phyloP scores from a whole-genome alignment of 768 basidiomycete species.

The Suillus spraguei region DNA sequence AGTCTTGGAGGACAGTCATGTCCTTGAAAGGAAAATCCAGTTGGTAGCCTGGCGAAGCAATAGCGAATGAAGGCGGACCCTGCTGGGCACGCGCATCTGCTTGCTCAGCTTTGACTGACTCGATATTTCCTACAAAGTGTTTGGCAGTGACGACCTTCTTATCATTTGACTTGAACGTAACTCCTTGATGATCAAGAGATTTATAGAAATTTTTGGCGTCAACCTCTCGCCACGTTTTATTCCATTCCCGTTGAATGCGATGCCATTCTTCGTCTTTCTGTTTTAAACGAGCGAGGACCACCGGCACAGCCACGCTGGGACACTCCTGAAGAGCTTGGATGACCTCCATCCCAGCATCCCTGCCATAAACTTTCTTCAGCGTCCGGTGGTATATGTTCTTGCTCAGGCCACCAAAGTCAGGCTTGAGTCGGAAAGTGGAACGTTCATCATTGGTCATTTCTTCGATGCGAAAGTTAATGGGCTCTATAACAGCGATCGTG shows the following conservation, averaged over 20 bases:
- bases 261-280: conserved; percentile 98
- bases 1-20: conserved; percentile 80
- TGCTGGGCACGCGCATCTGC: conserved; percentile 35
- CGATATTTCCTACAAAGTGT: conserved; percentile 80
- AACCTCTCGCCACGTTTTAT: conserved; percentile 94
- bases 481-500: conserved; percentile 91
- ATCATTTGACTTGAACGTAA: conserved; percentile 93
- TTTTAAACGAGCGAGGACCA: conserved; percentile 86
- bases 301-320: conserved; percentile 88
- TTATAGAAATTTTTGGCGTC: conserved; percentile 99
- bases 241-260: conserved; percentile 92
- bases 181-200: conserved; percentile 94
- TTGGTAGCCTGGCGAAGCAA: conserved; percentile 63
- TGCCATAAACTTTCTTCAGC: conserved; percentile 92
- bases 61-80: conserved; percentile 40
- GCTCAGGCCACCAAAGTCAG: conserved; percentile 88
- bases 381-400: conserved; percentile 90
- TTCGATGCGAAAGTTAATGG: conserved; percentile 79
- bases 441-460: conserved; percentile 91
- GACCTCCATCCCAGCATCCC: conserved; percentile 73
- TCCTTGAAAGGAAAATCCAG: conserved; percentile 81
- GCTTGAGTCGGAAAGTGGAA: conserved; percentile 73
- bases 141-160: conserved; percentile 91
- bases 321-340: conserved; percentile 89
- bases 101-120: conserved; percentile 65